Evolutionary conservation across 306 rosid species (phyloP).

Genomic region (Cicer chorassanicum): DNA sequence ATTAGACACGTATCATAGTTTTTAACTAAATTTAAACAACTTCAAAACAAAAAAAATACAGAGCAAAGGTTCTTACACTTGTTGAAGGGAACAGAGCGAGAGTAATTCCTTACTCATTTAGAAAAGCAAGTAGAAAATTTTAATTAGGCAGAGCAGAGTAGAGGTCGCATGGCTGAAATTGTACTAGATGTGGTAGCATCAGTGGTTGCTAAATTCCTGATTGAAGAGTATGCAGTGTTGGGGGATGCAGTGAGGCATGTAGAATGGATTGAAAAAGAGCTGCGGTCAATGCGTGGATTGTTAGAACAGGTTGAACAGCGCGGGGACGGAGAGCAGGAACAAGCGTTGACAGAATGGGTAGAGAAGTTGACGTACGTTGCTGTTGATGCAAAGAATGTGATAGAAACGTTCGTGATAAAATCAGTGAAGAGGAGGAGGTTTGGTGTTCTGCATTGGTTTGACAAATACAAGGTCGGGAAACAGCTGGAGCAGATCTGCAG

Average conservation of each 20-base stretch:
- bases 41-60: no score
- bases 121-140: no score
- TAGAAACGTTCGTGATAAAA: slow-evolving; percentile 21
- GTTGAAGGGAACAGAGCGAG: no score
- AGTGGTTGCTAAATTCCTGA: background rate
- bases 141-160: no score
- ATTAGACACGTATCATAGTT: no score
- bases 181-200: background rate
- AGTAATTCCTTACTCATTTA: background rate
- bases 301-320: slow-evolving; percentile 1
- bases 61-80: no score
- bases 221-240: slow-evolving; percentile 6
- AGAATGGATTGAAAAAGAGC: slow-evolving; percentile 38
- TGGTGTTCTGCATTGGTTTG: background rate
- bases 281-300: slow-evolving; percentile 30
- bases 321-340: no score
- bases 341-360: background rate
- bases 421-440: slow-evolving; percentile 24
- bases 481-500: background rate
- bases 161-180: background rate
- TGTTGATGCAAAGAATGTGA: slow-evolving; percentile 9
- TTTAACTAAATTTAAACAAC: no score
- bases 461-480: background rate
- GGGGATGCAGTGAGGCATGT: background rate
- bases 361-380: background rate